Evolutionary conservation across 2,329 filamentous ascomycete species (phyloP).

Genomic region (Fusarium beomiforme): DNA sequence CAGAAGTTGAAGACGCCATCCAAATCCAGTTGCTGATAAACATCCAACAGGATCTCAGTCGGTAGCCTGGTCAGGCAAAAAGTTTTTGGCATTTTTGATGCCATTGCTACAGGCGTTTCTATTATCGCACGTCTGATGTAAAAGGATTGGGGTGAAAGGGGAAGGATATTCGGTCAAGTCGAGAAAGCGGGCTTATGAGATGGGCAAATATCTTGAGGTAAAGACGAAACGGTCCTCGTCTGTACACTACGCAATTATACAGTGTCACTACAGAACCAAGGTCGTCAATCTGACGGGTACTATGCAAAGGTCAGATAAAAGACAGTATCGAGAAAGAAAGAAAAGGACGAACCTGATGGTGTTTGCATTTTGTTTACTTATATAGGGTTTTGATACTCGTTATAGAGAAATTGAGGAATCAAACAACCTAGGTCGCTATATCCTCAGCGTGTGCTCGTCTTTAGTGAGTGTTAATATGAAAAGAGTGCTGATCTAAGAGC

Average conservation of each 20-base stretch:
- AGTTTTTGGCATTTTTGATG: slow-evolving; percentile 8
- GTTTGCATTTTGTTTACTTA: slow-evolving; percentile 30
- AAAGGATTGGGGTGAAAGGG: neutral
- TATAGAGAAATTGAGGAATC: neutral
- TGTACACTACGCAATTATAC: neutral
- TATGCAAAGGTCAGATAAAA: neutral
- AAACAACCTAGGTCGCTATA: neutral
- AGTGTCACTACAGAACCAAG: slow-evolving; percentile 15
- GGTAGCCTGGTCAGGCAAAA: slow-evolving; percentile 49
- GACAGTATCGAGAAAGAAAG: neutral
- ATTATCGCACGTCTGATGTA: neutral
- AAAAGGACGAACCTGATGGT: slow-evolving; percentile 16
- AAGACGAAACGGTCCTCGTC: neutral
- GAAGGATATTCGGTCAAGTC: neutral
- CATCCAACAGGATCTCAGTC: slow-evolving; percentile 59
- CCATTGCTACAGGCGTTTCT: slow-evolving; percentile 27
- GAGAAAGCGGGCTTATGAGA: neutral
- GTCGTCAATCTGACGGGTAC: slow-evolving; percentile 6
- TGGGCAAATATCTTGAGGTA: slow-evolving; percentile 1
- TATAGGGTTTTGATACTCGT: neutral
- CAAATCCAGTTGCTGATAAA: slow-evolving; percentile 58
- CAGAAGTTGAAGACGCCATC: slow-evolving; percentile 53
- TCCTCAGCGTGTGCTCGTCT: neutral
- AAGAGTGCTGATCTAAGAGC: slow-evolving; percentile 19
- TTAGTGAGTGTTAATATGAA: neutral